Conservation (phyloP, 139 green algal genomes). For the Coelastrella sp. region DNA sequence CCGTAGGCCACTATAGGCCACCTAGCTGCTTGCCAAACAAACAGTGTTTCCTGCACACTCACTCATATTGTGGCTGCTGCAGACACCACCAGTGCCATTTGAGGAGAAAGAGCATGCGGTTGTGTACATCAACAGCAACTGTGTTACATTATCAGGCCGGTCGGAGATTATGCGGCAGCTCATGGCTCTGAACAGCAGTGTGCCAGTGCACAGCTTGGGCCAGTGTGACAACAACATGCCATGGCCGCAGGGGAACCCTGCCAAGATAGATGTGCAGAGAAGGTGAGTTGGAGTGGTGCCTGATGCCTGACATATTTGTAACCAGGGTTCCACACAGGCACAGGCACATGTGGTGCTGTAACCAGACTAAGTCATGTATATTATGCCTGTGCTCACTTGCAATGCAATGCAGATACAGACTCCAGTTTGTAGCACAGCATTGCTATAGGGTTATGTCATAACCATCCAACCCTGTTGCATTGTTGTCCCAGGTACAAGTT, state of each 20-base stretch:
- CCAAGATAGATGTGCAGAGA: background rate
- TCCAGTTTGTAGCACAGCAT: too few species aligned
- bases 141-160: background rate
- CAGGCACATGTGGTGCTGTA: too few species aligned
- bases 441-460: too few species aligned
- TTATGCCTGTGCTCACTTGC: too few species aligned
- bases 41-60: too few species aligned
- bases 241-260: background rate
- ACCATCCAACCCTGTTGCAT: too few species aligned
- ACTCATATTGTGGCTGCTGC: too few species aligned
- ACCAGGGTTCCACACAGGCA: background rate
- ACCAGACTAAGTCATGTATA: too few species aligned
- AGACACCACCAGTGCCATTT: background rate
- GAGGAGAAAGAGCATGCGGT: slow-evolving; percentile 21
- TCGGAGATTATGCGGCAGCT: background rate
- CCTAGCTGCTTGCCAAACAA: too few species aligned
- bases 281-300: background rate
- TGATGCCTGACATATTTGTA: background rate
- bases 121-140: slow-evolving; percentile 40
- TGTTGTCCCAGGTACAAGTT: slow-evolving; percentile 32
- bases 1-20: too few species aligned
- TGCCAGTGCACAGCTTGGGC: slow-evolving; percentile 26
- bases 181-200: background rate
- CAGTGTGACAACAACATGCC: slow-evolving; percentile 8
- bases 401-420: too few species aligned